phyloP scores from a whole-genome alignment of 768 basidiomycete genomes.

The Lentinus brumalis region DNA sequence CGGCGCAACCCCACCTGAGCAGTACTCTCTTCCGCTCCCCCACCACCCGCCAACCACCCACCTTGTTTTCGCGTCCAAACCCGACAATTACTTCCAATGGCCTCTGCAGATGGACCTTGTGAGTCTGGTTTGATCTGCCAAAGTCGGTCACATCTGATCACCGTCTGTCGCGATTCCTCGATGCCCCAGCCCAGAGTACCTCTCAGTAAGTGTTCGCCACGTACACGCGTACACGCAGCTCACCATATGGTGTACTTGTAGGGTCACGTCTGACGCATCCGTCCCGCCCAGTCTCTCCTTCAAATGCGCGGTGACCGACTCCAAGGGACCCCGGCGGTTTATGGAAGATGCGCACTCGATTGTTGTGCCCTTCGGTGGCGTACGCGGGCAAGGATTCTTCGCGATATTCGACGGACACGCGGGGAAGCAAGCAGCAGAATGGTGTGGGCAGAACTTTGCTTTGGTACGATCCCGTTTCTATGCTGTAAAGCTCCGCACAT shows the following conservation, averaged over 20 bases:
- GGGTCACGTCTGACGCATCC: background rate
- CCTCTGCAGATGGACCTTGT: conserved; percentile 1
- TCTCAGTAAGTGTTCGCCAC: conserved; percentile 3
- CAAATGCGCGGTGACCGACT: conserved; percentile 67
- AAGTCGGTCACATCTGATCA: background rate
- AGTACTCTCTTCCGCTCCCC: conserved; percentile 2
- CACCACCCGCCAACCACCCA: background rate
- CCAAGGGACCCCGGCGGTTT: conserved; percentile 85
- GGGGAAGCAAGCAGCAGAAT: conserved; percentile 97
- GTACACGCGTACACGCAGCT: background rate
- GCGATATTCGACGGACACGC: conserved; percentile 99
- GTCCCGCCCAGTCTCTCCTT: conserved; percentile 31
- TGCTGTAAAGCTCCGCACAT: background rate
- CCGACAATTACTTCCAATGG: no score
- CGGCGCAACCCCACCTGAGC: background rate
- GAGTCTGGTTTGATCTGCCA: background rate
- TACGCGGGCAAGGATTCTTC: conserved; percentile 96
- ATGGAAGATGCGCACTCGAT: conserved; percentile 99
- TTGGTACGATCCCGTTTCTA: conserved; percentile 51
- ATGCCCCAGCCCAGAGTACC: conserved; percentile 5
- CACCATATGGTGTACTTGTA: background rate
- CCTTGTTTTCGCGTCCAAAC: no score
- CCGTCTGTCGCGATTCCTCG: background rate
- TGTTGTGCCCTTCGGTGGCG: conserved; percentile 87
- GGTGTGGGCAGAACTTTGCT: conserved; percentile 97